Conservation (phyloP, 2,329 filamentous ascomycete species). For the Sporothrix protearum region DNA sequence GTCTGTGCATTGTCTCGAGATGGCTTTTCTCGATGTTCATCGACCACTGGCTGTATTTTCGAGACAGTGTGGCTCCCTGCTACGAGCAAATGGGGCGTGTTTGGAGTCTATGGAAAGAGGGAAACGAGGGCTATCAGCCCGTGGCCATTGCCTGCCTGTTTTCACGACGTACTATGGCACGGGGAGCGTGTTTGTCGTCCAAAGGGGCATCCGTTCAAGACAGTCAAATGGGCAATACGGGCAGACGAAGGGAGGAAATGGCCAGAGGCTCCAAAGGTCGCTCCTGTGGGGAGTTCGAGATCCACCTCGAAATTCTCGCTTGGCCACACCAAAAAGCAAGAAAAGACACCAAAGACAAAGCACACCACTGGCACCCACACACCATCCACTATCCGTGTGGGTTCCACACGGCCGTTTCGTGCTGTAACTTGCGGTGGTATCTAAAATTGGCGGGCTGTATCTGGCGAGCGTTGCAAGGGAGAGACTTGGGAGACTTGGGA, state of each 20-base stretch:
- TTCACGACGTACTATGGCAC: background rate
- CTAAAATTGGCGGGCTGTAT: background rate
- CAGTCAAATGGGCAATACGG: background rate
- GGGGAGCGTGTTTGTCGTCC: background rate
- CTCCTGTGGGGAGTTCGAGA: conserved; percentile 10
- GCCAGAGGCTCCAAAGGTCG: background rate
- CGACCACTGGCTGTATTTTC: background rate
- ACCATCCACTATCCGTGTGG: background rate
- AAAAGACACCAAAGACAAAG: background rate
- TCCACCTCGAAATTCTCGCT: conserved; percentile 15
- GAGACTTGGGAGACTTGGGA: too few species aligned
- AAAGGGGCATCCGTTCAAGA: background rate
- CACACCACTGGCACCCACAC: background rate
- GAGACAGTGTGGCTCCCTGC: background rate
- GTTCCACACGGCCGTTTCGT: background rate
- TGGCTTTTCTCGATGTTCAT: background rate
- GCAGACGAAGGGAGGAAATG: background rate
- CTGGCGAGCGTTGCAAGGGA: background rate
- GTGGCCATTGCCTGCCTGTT: background rate
- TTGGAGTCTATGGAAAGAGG: conserved; percentile 25
- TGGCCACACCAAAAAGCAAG: background rate
- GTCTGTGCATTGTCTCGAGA: background rate
- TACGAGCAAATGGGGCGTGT: conserved; percentile 5
- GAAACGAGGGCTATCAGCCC: background rate
- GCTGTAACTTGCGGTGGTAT: background rate